A percentile compares a stretch with the other conserved stretches of the same genome.
Evolutionary conservation across 2,329 filamentous ascomycete species (phyloP).

Genomic region (Cladophialophora psammophila): DNA sequence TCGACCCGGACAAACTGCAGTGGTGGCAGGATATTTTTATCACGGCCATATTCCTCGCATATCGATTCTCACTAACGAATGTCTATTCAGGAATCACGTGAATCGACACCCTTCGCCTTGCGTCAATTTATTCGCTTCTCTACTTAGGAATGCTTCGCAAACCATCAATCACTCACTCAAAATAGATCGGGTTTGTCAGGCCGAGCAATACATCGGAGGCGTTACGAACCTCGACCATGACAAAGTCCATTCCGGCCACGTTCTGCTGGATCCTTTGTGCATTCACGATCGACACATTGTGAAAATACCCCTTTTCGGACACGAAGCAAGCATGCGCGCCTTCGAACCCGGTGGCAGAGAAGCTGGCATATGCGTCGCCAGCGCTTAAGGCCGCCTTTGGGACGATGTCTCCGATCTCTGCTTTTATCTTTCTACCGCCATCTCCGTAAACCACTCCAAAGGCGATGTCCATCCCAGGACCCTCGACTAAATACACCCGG

Average conservation of each 20-base stretch:
- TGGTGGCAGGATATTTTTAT: constrained; percentile 1
- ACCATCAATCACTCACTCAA: not conserved
- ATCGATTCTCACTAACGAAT: not conserved
- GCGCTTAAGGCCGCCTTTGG: not conserved
- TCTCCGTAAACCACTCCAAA: constrained; percentile 27
- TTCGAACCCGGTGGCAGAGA: constrained; percentile 27
- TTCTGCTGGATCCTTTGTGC: constrained; percentile 14
- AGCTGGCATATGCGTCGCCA: not conserved
- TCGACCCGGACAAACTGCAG: not conserved
- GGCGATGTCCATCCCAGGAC: constrained; percentile 34
- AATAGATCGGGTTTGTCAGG: constrained; percentile 37
- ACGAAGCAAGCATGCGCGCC: constrained; percentile 31
- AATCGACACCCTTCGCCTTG: not conserved
- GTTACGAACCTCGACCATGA: constrained; percentile 36
- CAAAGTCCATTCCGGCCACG: constrained; percentile 23
- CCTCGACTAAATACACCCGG: constrained; percentile 36
- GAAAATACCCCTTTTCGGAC: constrained; percentile 33
- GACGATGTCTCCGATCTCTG: constrained; percentile 26
- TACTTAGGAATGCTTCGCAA: too few relatives aligned
- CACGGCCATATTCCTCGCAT: not conserved
- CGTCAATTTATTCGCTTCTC: too few relatives aligned
- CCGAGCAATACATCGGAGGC: constrained; percentile 29
- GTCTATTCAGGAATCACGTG: not conserved
- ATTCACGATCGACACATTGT: constrained; percentile 29
- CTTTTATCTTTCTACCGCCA: not conserved